Evolutionary conservation across 441 rosid genomes (phyloP), one percentile per base, ranked within the genome.

Genomic region (Corymbia calophylla): DNA sequence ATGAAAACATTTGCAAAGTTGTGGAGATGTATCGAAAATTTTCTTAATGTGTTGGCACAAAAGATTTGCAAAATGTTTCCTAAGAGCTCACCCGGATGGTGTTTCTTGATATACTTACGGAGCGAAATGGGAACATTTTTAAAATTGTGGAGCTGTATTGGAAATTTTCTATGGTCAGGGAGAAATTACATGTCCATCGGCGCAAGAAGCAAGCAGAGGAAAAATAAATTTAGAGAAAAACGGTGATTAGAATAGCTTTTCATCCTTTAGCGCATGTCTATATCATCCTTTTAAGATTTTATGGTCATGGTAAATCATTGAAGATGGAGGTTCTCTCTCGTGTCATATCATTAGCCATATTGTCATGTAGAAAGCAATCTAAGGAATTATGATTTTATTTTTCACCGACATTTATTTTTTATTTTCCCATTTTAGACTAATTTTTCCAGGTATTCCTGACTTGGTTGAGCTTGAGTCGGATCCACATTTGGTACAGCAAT

Each of bases 121-220:
- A 39, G 44, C 44, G 44, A 39, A 39, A 39, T 39, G 44, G 44
- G 44, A 39, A 39, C 44, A 39, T 39, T 39, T 5, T 39, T 39
- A 39, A 39, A 39, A 39, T 39, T 39, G 44, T 5, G 6, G 44
- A 39, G 44, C 44, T 39, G 44, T 5, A 39, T 39, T 39, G 44
- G 44, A 39, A 39, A 39, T 39, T 39, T 39, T 39, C 44, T 39
- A 4, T 39, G 44, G 44, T 39, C 44, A 39, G 44, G 44, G 44
- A 39, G 44, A 39, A 39, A 39, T 90, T 95, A 77, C 96, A 94
- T 13, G 97, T 96, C 88, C 97, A 35, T 35, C 39, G 95, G 87
- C 95, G 5, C 44, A 39, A 6, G 95, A 66, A 95, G 98, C 91
- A 94, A 93, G 68, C 95, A 94, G 93, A 95, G 93, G 95, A 35